Evolutionary conservation across 2,329 filamentous ascomycete genomes (phyloP), one percentile per base, ranked within the genome.

Genomic region (Aspergillus sp.): DNA sequence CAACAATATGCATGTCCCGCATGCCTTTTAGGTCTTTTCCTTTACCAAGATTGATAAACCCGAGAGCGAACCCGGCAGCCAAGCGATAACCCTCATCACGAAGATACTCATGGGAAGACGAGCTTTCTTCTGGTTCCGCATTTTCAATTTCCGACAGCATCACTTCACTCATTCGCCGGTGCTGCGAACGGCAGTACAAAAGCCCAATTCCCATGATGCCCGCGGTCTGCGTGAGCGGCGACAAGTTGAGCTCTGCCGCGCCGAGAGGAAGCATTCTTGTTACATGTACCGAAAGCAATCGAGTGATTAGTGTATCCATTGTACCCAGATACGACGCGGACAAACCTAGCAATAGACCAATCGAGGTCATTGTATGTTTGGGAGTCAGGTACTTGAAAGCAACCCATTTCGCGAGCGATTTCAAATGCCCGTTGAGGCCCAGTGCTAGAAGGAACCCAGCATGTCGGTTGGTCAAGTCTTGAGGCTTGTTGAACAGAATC

Each of bases 371-470:
- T 28, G 93, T 96, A 76, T 99, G 96, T 72, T 99, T 99, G 1
- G 95, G 94, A 0, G 95, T 99, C n/a, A 99, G 82, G 69, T 99
- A 99, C 73, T 97, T 98, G 84, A 98, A 99, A 8, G 93, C 94
- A 48, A 99, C 90, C 94, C 95, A 99, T 80, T 98, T 98, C 3
- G 95, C 95, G 30, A 99, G 86, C 7, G 88, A 90, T 69, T 92
- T 95, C n/a, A 99, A 82, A 78, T 99, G 96, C 0, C 95, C 96
- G 69, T 97, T 97, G 25, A 99, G 82, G 3, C 95, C 95, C 4
- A 99, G 83, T 4, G 93, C 95, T 0, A 99, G 83, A 48, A 99
- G 80, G 66, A 99, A 95, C 0, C 95, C 95, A 31, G 95, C 96
- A 75, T 99, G 95, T n/a, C 95, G 87, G 73, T 98, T 97, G 65